Evolutionary conservation across 202 grass and related monocot genomes (phyloP).

Genomic region (Dendrocalamus latiflorus): DNA sequence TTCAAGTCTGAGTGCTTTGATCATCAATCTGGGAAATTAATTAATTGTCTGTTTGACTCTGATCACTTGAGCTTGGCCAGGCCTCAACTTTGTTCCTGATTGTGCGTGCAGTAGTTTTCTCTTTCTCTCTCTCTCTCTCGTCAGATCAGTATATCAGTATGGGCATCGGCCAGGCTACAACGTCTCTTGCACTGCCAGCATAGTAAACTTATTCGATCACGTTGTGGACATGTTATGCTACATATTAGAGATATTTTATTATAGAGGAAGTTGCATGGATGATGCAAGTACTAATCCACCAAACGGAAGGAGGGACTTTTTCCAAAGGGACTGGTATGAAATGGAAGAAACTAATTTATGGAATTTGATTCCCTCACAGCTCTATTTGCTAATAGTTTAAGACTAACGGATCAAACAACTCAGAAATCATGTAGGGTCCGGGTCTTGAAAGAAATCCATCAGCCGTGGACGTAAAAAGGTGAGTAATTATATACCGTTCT

Average conservation of each 20-base stretch:
- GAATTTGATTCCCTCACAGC: neutral
- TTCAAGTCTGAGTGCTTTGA: neutral
- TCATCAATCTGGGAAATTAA: neutral
- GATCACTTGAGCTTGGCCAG: neutral
- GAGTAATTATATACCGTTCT: neutral
- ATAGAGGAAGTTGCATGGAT: slow-evolving; percentile 30
- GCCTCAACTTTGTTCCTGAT: neutral
- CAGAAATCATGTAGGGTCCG: neutral
- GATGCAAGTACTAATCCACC: slow-evolving; percentile 23
- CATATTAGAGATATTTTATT: no score
- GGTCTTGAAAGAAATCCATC: neutral
- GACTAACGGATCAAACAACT: neutral
- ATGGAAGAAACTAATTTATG: neutral
- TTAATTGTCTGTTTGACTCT: neutral
- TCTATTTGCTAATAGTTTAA: slow-evolving; percentile 21
- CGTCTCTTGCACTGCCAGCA: neutral
- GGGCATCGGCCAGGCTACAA: slow-evolving; percentile 17
- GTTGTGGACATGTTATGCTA: neutral
- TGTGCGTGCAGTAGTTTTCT: neutral
- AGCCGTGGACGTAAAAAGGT: neutral
- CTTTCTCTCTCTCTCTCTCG: no score
- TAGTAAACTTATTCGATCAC: neutral
- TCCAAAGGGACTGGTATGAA: neutral
- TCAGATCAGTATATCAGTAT: neutral
- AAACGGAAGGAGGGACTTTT: neutral